A percentile compares a stretch with the other conserved stretches of the same genome.
Conservation (phyloP, 345 rosid species). For the Xanthoceras sorbifolium region DNA sequence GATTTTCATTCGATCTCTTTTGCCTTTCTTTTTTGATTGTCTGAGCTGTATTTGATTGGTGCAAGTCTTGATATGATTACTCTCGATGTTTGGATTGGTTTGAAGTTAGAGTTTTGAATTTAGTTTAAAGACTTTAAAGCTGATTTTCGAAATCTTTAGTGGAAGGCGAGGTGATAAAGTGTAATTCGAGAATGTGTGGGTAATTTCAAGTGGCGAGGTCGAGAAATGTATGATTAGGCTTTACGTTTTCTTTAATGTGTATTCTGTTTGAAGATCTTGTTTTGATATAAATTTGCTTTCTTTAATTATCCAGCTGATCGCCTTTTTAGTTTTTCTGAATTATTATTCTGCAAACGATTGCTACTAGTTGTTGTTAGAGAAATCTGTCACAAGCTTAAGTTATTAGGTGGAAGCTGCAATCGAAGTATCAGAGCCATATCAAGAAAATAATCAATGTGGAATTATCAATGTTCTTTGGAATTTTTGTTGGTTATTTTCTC, state of each 20-base stretch:
- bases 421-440: background rate
- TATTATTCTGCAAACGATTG: background rate
- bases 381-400: background rate
- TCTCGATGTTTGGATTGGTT: background rate
- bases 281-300: background rate
- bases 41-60: constrained; percentile 6
- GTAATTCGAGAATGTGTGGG: constrained; percentile 7
- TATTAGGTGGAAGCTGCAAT: background rate
- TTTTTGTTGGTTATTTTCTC: background rate
- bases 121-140: background rate
- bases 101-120: background rate
- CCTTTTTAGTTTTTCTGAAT: background rate
- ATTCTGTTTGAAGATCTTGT: constrained; percentile 1
- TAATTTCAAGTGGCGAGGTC: background rate
- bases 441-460: background rate
- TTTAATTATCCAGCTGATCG: background rate
- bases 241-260: background rate
- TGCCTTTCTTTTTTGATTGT: background rate
- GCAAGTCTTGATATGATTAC: background rate
- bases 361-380: background rate
- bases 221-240: background rate
- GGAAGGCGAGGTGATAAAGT: background rate
- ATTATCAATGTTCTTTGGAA: background rate
- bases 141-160: background rate
- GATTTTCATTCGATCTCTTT: background rate